These are phyloP conservation scores for Capsicum rhomboideum DNA, from an alignment of 257 asterid genomes.

Conservation along the genomic window DNA sequence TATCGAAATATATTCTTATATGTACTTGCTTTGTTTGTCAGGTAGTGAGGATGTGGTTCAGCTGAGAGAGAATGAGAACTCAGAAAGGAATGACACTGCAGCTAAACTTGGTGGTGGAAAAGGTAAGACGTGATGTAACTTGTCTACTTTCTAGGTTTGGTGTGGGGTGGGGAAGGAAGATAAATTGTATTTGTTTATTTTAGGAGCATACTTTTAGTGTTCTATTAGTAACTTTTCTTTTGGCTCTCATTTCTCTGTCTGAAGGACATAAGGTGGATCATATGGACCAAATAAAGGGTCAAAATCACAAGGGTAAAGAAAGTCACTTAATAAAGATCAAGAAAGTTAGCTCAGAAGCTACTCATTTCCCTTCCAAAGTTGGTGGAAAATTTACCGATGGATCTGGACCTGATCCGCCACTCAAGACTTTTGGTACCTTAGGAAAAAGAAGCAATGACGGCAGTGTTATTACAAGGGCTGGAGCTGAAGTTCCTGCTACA, in stretches of 20 bases:
- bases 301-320: constrained; percentile 29
- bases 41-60: constrained; percentile 30
- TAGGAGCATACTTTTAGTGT: background rate
- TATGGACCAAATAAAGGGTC: constrained; percentile 34
- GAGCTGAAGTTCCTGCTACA: constrained; percentile 30
- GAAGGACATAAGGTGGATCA: constrained; percentile 23
- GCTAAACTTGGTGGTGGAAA: constrained; percentile 17
- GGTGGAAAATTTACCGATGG: constrained; percentile 29
- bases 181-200: background rate
- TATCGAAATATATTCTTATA: background rate
- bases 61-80: constrained; percentile 8
- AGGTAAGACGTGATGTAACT: constrained; percentile 5
- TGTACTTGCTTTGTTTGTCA: constrained; percentile 1
- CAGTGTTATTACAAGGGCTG: constrained; percentile 23
- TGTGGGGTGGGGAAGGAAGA: background rate
- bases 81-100: constrained; percentile 20
- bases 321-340: constrained; percentile 27
- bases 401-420: constrained; percentile 39
- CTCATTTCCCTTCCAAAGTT: constrained; percentile 20
- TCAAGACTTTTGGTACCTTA: constrained; percentile 21
- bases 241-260: background rate
- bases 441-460: constrained; percentile 50
- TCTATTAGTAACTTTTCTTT: background rate
- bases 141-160: background rate
- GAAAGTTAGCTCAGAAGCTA: constrained; percentile 18